Conservation (phyloP, 257 asterid genomes). For the Capsicum rhomboideum region DNA sequence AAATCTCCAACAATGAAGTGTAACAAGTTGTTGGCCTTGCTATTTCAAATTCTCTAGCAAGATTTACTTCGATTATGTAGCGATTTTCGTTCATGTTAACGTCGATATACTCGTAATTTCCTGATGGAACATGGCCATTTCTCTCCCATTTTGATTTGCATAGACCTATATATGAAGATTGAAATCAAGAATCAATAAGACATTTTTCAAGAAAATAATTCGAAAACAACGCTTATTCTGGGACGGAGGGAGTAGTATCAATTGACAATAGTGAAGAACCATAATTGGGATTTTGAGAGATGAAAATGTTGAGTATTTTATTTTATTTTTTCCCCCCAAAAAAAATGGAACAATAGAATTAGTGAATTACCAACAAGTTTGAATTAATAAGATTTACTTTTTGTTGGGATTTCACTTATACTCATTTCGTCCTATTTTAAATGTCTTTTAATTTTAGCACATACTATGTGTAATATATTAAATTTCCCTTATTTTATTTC, state of each 20-base stretch:
- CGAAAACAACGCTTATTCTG: no score
- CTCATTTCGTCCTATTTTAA: background rate
- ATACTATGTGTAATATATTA: no score
- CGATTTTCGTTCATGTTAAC: conserved; percentile 29
- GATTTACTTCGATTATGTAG: conserved; percentile 42
- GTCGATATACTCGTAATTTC: conserved; percentile 67
- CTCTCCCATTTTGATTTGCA: conserved; percentile 90
- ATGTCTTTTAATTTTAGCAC: background rate
- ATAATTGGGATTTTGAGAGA: no score
- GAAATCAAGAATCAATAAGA: background rate
- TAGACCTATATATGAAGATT: conserved; percentile 31
- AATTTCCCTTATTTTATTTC: no score
- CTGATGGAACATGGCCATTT: conserved; percentile 31
- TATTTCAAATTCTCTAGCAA: conserved; percentile 57
- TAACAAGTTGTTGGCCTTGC: conserved; percentile 51
- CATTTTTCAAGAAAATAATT: background rate
- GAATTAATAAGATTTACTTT: background rate
- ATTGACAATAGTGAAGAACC: no score
- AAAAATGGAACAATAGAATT: background rate
- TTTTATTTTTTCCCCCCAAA: background rate
- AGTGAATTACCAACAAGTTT: background rate
- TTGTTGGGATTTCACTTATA: background rate
- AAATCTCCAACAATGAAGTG: conserved; percentile 26
- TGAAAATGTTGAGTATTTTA: no score
- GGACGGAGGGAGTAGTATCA: no score